Conservation (phyloP, 2,329 filamentous ascomycete species). For the Cercospora berteroae region DNA sequence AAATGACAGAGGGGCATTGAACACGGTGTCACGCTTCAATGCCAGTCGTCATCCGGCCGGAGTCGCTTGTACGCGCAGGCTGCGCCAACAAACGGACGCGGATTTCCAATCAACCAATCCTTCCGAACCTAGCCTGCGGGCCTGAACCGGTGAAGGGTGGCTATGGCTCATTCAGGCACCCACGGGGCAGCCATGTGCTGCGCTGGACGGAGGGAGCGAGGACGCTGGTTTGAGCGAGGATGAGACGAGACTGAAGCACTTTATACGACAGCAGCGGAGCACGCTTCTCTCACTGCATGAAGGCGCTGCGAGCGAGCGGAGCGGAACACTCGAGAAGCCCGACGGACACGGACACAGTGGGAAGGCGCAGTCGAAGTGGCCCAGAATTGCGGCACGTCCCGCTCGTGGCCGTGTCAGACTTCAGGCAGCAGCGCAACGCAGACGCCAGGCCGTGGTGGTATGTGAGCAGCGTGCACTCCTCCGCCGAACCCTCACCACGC, state of each 20-base stretch:
- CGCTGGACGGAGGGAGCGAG: background rate
- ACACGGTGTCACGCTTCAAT: background rate
- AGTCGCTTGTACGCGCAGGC: background rate
- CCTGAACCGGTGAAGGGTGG: background rate
- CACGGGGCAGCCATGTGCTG: background rate
- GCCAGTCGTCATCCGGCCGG: background rate
- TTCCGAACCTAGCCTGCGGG: background rate
- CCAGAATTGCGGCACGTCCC: background rate
- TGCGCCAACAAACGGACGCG: background rate
- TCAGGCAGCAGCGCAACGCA: conserved; percentile 1
- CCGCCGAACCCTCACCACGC: background rate
- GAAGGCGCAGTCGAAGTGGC: background rate
- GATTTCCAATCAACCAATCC: conserved; percentile 6
- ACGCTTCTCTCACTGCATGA: background rate
- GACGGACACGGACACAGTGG: background rate
- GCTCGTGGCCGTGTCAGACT: background rate
- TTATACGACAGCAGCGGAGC: background rate
- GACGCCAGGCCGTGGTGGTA: background rate
- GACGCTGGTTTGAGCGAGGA: background rate
- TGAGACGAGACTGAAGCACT: background rate
- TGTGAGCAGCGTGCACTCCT: background rate
- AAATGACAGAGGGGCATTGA: background rate
- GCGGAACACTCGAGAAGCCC: background rate
- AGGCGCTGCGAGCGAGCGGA: background rate
- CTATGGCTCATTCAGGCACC: background rate